phyloP scores from a whole-genome alignment of 345 rosid genomes.

The Eutrema heterophyllum region DNA sequence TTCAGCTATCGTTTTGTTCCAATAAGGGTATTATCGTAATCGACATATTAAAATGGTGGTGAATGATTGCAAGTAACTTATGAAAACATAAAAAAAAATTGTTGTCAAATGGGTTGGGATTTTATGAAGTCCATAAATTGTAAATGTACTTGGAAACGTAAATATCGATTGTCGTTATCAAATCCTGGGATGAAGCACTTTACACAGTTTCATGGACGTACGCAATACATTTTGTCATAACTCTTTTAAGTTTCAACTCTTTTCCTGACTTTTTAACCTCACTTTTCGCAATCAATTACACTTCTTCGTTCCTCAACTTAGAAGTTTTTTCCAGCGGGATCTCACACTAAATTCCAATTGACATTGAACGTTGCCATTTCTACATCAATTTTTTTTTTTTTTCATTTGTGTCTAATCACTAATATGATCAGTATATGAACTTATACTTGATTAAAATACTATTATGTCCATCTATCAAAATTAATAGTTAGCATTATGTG shows the following conservation, averaged over 20 bases:
- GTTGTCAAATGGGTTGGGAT: background rate
- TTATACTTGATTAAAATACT: background rate
- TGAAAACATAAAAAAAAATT: background rate
- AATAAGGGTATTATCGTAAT: background rate
- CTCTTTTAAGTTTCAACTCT: background rate
- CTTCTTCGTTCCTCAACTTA: background rate
- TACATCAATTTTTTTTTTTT: background rate
- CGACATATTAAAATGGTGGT: background rate
- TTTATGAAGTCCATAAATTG: background rate
- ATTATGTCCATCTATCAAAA: background rate
- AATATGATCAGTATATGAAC: background rate
- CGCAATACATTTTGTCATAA: conserved; percentile 3
- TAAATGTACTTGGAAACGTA: conserved; percentile 1
- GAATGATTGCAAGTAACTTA: background rate
- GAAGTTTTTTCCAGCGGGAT: background rate
- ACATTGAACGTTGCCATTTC: background rate
- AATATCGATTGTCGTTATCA: conserved; percentile 10
- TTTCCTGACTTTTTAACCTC: conserved; percentile 8
- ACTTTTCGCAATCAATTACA: background rate
- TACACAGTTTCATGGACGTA: conserved; percentile 16
- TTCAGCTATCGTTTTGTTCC: background rate
- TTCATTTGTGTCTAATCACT: background rate
- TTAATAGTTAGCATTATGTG: no score
- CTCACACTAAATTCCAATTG: background rate
- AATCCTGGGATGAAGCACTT: background rate